These are phyloP conservation scores for Ophiognomonia clavigignenti-juglandacearum DNA, from an alignment of 2,329 filamentous ascomycete genomes.

Conservation along the genomic window DNA sequence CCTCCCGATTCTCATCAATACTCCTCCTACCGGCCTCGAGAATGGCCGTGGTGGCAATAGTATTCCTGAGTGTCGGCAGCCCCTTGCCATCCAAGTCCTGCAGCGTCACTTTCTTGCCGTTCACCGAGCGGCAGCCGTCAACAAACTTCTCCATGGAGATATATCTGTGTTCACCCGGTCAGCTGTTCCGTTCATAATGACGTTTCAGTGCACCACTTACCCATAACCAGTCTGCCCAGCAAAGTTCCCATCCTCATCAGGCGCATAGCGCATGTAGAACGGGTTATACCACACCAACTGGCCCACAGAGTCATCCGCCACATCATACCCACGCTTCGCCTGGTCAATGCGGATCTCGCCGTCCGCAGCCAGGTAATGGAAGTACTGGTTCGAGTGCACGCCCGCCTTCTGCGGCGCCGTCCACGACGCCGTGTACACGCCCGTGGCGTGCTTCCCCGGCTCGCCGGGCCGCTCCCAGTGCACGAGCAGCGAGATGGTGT, in stretches of 20 bases:
- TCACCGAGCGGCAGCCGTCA: slow-evolving; percentile 75
- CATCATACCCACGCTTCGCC: slow-evolving; percentile 89
- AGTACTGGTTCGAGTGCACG: slow-evolving; percentile 96
- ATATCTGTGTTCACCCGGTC: slow-evolving; percentile 42
- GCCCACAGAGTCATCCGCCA: slow-evolving; percentile 72
- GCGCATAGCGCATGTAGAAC: slow-evolving; percentile 93
- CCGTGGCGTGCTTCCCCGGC: slow-evolving; percentile 68
- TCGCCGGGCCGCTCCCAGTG: slow-evolving; percentile 77
- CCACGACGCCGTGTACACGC: slow-evolving; percentile 91
- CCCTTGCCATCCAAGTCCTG: slow-evolving; percentile 75
- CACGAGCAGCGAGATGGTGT: slow-evolving; percentile 87
- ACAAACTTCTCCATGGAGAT: slow-evolving; percentile 95
- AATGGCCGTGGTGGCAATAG: slow-evolving; percentile 86
- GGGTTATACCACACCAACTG: slow-evolving; percentile 85
- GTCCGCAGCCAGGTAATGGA: slow-evolving; percentile 82
- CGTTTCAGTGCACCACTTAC: neutral
- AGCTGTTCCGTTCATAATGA: neutral
- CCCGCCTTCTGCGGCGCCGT: slow-evolving; percentile 88
- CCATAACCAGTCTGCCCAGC: slow-evolving; percentile 87
- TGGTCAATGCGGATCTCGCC: slow-evolving; percentile 90
- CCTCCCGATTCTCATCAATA: slow-evolving; percentile 74
- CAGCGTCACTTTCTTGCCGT: slow-evolving; percentile 66
- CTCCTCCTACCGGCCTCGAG: slow-evolving; percentile 80
- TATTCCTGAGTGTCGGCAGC: slow-evolving; percentile 82
- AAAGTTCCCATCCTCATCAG: slow-evolving; percentile 93